Base-by-base conservation (phyloP, 2,329 filamentous ascomycete species). In the Chaetomium globosum region DNA sequence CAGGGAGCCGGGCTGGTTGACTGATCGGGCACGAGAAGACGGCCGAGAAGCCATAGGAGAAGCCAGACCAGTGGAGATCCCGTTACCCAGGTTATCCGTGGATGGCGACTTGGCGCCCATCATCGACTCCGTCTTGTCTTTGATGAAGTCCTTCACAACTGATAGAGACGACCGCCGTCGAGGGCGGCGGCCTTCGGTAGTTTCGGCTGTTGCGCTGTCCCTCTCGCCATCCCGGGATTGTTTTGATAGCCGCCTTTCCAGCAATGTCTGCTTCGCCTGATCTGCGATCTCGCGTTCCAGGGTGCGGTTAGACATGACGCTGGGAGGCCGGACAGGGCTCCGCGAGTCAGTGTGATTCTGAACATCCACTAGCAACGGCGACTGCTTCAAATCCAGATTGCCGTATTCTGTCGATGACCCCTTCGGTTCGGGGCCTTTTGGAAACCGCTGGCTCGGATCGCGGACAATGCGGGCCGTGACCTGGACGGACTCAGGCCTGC, bases 391-490 rank as follows among this genome's bases (percentile, higher is more conserved):
- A 21, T 87, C 82, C 48, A 85, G 68, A 6, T 80, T 79, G 46
- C 73, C 75, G 67, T 79, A 82, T 21, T 86, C 84, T 2, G 74
- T 75, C 21, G 74, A 72, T 59, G 81, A 80, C 46, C 74, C 77
- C 2, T 75, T 76, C 2, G 75, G 71, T 21, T 84, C 82, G 1
- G 79, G 73, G 23, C 75, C 74, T 65, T 75, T 78, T 5, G 77
- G 75, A 51, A 78, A 77, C 23, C 75, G 75, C 39, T 84, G 80
- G 23, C 74, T 75, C 12, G 83, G 80, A 69, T 90, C 89, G 56
- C 92, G 87, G 46, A 96, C 81, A 68, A 96, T 96, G 59, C 89
- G 87, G 57, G 93, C 91, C 21, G 90, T 95, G 12, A 97, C 93
- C 54, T 93, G 93, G n/a, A 96, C 87, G 0, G 92, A 93, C 72